Percentiles rank a stretch among this genome's conserved stretches.
Conservation (phyloP, 2,329 filamentous ascomycete species). For the Chrysoporthe cubensis region DNA sequence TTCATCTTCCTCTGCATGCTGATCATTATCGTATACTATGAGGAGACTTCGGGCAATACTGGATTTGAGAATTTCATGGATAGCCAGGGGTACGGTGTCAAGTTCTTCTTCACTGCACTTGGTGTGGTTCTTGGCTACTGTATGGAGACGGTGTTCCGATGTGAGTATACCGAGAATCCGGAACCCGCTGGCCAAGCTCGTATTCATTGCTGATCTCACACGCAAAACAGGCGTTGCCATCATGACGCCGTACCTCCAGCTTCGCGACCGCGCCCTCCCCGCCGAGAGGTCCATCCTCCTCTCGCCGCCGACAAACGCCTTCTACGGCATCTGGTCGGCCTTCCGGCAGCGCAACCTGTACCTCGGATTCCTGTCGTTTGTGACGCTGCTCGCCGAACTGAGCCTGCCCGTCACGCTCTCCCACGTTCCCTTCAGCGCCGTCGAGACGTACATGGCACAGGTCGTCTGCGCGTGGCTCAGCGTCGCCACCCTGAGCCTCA, state of each 20-base stretch:
- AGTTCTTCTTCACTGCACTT: constrained; percentile 45
- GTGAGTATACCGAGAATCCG: background rate
- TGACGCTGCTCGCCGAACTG: constrained; percentile 41
- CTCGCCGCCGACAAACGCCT: constrained; percentile 37
- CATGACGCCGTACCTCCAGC: constrained; percentile 43
- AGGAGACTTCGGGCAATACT: constrained; percentile 39
- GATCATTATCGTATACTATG: constrained; percentile 43
- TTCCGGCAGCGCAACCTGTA: constrained; percentile 39
- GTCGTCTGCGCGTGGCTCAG: constrained; percentile 39
- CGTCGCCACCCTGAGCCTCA: constrained; percentile 40
- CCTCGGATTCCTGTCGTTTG: constrained; percentile 39
- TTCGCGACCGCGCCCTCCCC: constrained; percentile 35
- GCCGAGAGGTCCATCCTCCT: constrained; percentile 42
- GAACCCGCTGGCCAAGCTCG: no score
- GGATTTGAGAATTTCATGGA: constrained; percentile 48
- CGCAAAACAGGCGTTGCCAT: constrained; percentile 38
- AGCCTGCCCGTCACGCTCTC: constrained; percentile 44
- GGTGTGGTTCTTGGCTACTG: constrained; percentile 40
- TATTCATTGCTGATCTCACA: background rate
- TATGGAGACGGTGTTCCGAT: constrained; percentile 24
- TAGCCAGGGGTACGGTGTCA: constrained; percentile 43
- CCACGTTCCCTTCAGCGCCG: constrained; percentile 44
- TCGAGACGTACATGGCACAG: constrained; percentile 40
- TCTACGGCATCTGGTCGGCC: constrained; percentile 41
- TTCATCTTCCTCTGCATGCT: constrained; percentile 37